phyloP scores from a whole-genome alignment of 164 flowering plant genomes.

The Malania oleifera region DNA sequence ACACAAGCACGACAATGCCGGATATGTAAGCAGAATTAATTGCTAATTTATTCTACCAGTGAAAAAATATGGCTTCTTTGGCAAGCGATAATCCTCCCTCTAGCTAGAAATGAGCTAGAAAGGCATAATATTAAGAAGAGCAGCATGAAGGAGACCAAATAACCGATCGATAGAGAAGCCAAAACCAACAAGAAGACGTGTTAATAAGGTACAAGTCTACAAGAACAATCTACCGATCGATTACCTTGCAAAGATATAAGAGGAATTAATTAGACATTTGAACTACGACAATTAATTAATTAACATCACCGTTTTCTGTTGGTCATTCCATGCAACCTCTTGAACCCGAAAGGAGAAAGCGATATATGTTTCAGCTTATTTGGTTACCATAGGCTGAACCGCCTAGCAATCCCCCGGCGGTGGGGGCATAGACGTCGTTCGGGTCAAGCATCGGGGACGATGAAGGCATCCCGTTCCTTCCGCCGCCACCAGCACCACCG shows the following conservation, averaged over 20 bases:
- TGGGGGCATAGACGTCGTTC: slow-evolving; percentile 46
- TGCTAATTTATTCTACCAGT: too few relatives aligned
- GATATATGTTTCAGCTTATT: slow-evolving; percentile 53
- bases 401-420: slow-evolving; percentile 59
- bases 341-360: too few relatives aligned
- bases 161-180: slow-evolving; percentile 12
- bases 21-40: neutral
- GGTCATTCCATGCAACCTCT: neutral
- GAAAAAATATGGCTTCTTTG: too few relatives aligned
- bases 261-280: slow-evolving; percentile 8
- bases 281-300: slow-evolving; percentile 5
- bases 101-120: slow-evolving; percentile 7
- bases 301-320: too few relatives aligned
- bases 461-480: slow-evolving; percentile 38
- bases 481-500: slow-evolving; percentile 29
- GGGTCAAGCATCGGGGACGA: slow-evolving; percentile 55
- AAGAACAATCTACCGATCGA: slow-evolving; percentile 12
- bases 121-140: neutral
- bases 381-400: slow-evolving; percentile 62
- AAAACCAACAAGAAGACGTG: slow-evolving; percentile 5
- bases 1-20: neutral
- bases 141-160: slow-evolving; percentile 1
- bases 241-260: slow-evolving; percentile 6
- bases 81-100: neutral
- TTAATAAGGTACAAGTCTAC: slow-evolving; percentile 6